A percentile compares a stretch with the other conserved stretches of the same genome.
Conservation (phyloP, 1,284 basidiomycete genomes). For the Cryptococcus sp. region DNA sequence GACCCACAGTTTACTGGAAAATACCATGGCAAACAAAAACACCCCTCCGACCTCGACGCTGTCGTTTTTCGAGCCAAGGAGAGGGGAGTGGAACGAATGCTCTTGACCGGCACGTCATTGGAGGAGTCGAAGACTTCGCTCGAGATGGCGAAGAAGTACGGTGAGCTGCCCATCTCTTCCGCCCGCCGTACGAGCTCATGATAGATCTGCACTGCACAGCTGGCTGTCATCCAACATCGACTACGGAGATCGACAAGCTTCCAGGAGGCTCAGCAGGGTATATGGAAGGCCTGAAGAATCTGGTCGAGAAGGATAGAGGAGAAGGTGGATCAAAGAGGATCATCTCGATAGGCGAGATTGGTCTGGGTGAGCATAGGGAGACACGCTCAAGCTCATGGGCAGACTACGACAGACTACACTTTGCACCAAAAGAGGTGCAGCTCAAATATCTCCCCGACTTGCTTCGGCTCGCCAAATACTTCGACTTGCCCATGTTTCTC, state of each 20-base stretch:
- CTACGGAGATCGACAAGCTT: constrained; percentile 63
- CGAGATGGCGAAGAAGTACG: constrained; percentile 56
- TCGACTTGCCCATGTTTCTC: constrained; percentile 73
- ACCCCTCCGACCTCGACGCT: constrained; percentile 60
- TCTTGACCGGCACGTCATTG: constrained; percentile 74
- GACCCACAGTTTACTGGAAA: constrained; percentile 49
- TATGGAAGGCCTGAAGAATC: constrained; percentile 55
- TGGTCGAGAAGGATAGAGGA: constrained; percentile 54
- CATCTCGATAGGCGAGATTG: constrained; percentile 80
- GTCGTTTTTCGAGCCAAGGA: constrained; percentile 58
- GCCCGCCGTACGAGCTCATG: not conserved
- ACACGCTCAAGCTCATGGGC: not conserved
- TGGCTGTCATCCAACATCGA: constrained; percentile 83
- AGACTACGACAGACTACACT: constrained; percentile 82
- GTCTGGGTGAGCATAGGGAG: constrained; percentile 55
- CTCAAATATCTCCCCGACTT: constrained; percentile 65
- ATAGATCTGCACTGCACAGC: constrained; percentile 62
- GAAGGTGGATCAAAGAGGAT: constrained; percentile 55
- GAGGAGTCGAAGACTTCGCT: constrained; percentile 62
- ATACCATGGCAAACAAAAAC: constrained; percentile 49
- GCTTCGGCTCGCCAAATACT: constrained; percentile 63
- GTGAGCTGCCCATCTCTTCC: constrained; percentile 40
- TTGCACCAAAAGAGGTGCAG: constrained; percentile 62
- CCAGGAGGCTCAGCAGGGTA: constrained; percentile 61
- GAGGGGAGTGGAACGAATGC: constrained; percentile 68